A percentile compares a stretch with the other conserved stretches of the same genome.
Conservation (phyloP, 805 yeast species). For the Saturnispora dispora region DNA sequence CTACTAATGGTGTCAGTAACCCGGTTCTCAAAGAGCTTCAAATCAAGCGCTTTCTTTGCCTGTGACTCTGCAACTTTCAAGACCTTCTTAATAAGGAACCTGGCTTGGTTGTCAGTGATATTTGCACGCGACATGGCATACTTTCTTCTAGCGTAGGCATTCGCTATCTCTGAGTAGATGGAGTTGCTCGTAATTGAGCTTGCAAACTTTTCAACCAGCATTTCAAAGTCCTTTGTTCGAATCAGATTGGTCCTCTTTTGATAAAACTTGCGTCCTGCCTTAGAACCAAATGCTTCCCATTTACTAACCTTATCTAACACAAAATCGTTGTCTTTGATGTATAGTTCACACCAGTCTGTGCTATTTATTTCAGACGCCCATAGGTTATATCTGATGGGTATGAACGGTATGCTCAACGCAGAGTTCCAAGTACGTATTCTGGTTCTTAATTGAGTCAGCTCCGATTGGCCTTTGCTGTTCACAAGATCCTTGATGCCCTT, state of each 20-base stretch:
- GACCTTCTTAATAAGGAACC: conserved; percentile 11
- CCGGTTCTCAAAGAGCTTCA: conserved; percentile 11
- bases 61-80: conserved; percentile 15
- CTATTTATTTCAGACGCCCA: neutral
- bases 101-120: conserved; percentile 2
- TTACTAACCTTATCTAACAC: conserved; percentile 1
- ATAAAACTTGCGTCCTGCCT: neutral
- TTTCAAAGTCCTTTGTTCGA: conserved; percentile 3
- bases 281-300: neutral
- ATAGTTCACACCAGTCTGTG: conserved; percentile 9
- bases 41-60: conserved; percentile 17
- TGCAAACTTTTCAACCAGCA: neutral
- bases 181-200: conserved; percentile 3
- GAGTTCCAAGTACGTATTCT: conserved; percentile 3
- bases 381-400: conserved; percentile 8
- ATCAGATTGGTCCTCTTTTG: neutral
- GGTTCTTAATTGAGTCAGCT: neutral
- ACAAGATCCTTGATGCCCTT: conserved; percentile 23
- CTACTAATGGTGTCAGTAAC: conserved; percentile 13
- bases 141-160: neutral
- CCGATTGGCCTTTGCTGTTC: neutral
- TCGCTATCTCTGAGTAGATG: neutral
- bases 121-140: neutral
- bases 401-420: conserved; percentile 9
- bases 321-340: conserved; percentile 7